phyloP scores from a whole-genome alignment of 2,329 filamentous ascomycete genomes.

The Lasiodiplodia citricola region DNA sequence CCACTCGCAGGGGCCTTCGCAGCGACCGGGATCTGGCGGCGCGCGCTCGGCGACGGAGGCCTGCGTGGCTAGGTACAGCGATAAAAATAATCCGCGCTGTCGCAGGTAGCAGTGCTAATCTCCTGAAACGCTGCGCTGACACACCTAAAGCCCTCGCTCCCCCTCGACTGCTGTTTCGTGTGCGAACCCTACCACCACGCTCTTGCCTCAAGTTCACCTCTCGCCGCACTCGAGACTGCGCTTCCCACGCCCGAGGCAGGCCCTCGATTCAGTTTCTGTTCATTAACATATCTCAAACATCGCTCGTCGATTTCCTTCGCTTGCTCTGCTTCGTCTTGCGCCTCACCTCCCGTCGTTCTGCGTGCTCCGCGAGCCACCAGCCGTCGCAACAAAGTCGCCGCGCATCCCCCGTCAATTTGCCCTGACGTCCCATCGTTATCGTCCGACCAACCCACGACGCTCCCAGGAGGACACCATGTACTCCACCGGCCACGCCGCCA shows the following conservation, averaged over 20 bases:
- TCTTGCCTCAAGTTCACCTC: constrained; percentile 19
- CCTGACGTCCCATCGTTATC: constrained; percentile 16
- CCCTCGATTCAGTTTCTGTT: constrained; percentile 27
- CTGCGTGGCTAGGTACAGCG: constrained; percentile 25
- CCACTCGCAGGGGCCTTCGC: constrained; percentile 23
- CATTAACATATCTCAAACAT: constrained; percentile 27
- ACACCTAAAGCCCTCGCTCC: constrained; percentile 28
- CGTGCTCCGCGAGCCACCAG: constrained; percentile 25
- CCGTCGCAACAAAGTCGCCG: constrained; percentile 22
- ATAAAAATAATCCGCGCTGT: constrained; percentile 25
- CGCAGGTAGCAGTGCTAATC: constrained; percentile 25
- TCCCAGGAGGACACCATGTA: constrained; percentile 48
- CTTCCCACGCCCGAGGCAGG: constrained; percentile 24
- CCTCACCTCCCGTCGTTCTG: constrained; percentile 14
- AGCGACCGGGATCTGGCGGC: constrained; percentile 24
- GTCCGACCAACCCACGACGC: constrained; percentile 6
- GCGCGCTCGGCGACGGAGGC: constrained; percentile 22
- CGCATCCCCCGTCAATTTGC: constrained; percentile 25
- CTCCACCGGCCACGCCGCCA: constrained; percentile 65
- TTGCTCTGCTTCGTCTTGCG: constrained; percentile 25
- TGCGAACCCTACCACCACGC: constrained; percentile 22
- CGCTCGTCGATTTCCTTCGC: constrained; percentile 23
- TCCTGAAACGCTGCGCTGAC: constrained; percentile 28
- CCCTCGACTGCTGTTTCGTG: constrained; percentile 27
- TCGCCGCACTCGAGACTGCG: constrained; percentile 23